A percentile compares a stretch with the other conserved stretches of the same genome.
Evolutionary conservation across 768 basidiomycete species (phyloP).

Genomic region (Suillus spraguei): DNA sequence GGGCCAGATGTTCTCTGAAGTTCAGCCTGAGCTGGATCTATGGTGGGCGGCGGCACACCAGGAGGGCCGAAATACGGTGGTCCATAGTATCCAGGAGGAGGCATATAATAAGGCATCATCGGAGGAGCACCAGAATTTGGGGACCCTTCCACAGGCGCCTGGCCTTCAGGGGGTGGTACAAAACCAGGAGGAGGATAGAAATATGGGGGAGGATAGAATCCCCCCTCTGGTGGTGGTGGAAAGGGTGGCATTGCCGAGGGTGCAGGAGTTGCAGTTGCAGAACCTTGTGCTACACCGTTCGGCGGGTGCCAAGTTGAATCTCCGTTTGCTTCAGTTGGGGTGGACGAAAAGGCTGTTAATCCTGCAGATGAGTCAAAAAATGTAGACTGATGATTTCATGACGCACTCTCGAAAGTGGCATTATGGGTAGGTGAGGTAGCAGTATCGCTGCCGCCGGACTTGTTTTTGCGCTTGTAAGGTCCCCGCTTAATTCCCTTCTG

Average conservation of each 20-base stretch:
- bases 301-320: conserved; percentile 38
- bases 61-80: conserved; percentile 34
- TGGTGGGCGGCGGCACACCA: conserved; percentile 34
- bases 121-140: conserved; percentile 33
- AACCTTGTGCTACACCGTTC: conserved; percentile 23
- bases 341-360: conserved; percentile 16
- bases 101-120: conserved; percentile 39
- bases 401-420: neutral
- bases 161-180: conserved; percentile 40
- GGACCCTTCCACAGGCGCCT: conserved; percentile 33
- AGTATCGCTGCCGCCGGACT: conserved; percentile 26
- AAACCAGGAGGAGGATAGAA: conserved; percentile 46
- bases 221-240: conserved; percentile 39
- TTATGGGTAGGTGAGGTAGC: conserved; percentile 23
- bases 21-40: conserved; percentile 29
- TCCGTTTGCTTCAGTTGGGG: conserved; percentile 16
- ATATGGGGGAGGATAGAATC: conserved; percentile 37
- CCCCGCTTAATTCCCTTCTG: conserved; percentile 62
- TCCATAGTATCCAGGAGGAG: conserved; percentile 42
- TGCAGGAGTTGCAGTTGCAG: conserved; percentile 20
- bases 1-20: conserved; percentile 24
- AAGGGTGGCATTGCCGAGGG: conserved; percentile 31
- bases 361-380: conserved; percentile 17
- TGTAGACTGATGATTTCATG: neutral
- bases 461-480: conserved; percentile 57